Base-by-base conservation (phyloP, 768 basidiomycete genomes). In the Auricularia sp. region DNA sequence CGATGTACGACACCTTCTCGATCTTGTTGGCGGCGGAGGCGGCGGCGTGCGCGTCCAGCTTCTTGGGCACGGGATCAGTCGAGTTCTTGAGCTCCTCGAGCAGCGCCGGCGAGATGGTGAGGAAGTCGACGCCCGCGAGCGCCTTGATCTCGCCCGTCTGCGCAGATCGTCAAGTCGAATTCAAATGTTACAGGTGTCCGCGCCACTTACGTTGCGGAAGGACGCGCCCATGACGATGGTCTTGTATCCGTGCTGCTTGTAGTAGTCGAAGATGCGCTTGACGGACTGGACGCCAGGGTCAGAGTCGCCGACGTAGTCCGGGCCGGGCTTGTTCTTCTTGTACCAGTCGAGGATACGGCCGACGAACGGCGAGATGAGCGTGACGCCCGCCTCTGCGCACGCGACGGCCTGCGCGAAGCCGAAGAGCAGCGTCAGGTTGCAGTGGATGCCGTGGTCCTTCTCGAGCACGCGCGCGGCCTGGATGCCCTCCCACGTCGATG, bases 211-310 rank as follows among this genome's bases (percentile, higher is more conserved):
- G 82, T 98, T 98, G 74, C 97, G 91, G 94, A 99, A 98, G 36
- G 93, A 96, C 66, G 97, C 97, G 74, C 96, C 97, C 97, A 98
- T 98, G 76, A 98, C 96, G 77, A 99, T 98, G 70, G 97, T 99
- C 72, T 94, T 92, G 85, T 99, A 98, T 66, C 84, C 83, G 79
- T 98, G 85, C 75, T 97, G 94, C 84, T 98, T 98, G 86, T 99
- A 99, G 78, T 94, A 98, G 83, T 96, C 91, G 87, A 88, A 99
- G 81, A 99, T 99, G 78, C 84, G 90, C 81, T 91, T 88, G 67
- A 99, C 97, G 51, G 91, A 94, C 76, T 86, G 77, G 71, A 99
- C 97, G 81, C 97, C 96, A 11, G 96, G 96, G 80, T 98, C 96
- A 58, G 87, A 85, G 68, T 91, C 93, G 61, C 92, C 93, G 69